Evolutionary conservation across 1,284 basidiomycete genomes (phyloP).

Genomic region (Naganishia albida): DNA sequence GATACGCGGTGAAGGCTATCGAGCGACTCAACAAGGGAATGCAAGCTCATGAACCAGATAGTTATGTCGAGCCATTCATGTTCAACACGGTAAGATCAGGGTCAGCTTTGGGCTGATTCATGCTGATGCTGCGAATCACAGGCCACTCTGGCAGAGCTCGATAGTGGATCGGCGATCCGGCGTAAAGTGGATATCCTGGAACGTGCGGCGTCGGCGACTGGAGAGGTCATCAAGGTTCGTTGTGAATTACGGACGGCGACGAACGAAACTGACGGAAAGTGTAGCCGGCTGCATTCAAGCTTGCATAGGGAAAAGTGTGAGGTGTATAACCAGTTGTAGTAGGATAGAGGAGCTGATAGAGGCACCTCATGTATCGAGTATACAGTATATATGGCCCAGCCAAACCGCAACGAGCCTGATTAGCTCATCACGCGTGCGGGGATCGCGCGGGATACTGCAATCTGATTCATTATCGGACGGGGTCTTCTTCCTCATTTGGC

Average conservation of each 20-base stretch:
- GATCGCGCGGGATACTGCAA: not conserved
- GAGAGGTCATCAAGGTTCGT: slow-evolving; percentile 20
- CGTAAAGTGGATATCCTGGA: slow-evolving; percentile 14
- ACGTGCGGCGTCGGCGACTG: slow-evolving; percentile 4
- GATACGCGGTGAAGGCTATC: not conserved
- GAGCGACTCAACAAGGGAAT: not conserved
- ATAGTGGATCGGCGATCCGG: slow-evolving; percentile 18
- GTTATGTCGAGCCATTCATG: slow-evolving; percentile 12
- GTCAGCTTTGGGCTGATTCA: not conserved
- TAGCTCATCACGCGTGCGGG: slow-evolving; percentile 3
- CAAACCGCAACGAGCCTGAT: not conserved
- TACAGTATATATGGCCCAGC: no score
- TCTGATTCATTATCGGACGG: not conserved
- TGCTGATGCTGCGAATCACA: not conserved
- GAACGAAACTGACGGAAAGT: not conserved
- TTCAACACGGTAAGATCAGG: slow-evolving; percentile 5
- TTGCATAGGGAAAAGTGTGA: slow-evolving; percentile 2
- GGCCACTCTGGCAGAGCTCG: slow-evolving; percentile 16
- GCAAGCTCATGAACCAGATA: slow-evolving; percentile 8
- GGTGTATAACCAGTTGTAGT: no score
- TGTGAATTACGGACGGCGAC: not conserved
- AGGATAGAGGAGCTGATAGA: no score
- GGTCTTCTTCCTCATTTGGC: not conserved
- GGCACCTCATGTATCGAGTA: no score
- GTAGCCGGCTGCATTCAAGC: slow-evolving; percentile 22